These are phyloP conservation scores for Lachancea sp. DNA, from an alignment of 805 yeast species.

Conservation along the genomic window DNA sequence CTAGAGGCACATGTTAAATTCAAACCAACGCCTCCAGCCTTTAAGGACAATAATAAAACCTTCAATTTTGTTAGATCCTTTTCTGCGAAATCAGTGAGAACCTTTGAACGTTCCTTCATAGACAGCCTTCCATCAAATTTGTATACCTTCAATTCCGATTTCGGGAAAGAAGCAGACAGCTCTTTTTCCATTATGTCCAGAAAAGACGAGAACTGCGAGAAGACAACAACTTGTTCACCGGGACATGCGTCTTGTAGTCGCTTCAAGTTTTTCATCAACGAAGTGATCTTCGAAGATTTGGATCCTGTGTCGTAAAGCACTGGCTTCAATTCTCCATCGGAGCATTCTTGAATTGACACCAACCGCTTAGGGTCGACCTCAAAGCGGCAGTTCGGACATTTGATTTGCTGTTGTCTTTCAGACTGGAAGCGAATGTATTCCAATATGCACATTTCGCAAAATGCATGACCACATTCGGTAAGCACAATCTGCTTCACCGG, in stretches of 20 bases:
- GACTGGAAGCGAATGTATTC: constrained; percentile 70
- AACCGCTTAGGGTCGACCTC: constrained; percentile 45
- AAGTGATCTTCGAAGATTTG: constrained; percentile 67
- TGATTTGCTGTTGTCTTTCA: constrained; percentile 37
- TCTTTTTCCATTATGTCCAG: constrained; percentile 68
- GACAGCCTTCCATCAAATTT: constrained; percentile 81
- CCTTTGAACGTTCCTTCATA: constrained; percentile 55
- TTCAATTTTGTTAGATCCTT: constrained; percentile 32
- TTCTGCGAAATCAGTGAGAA: constrained; percentile 48
- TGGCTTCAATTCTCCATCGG: constrained; percentile 11
- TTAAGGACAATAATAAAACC: constrained; percentile 64
- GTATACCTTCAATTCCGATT: constrained; percentile 34
- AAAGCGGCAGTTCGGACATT: constrained; percentile 75
- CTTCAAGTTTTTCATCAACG: constrained; percentile 55
- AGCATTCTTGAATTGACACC: constrained; percentile 25
- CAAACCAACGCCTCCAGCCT: constrained; percentile 93
- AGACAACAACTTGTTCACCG: constrained; percentile 74
- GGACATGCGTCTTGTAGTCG: constrained; percentile 48
- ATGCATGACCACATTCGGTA: constrained; percentile 75
- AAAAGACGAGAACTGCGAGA: constrained; percentile 84
- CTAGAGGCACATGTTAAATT: constrained; percentile 78
- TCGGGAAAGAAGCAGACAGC: constrained; percentile 42
- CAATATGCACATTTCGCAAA: constrained; percentile 64
- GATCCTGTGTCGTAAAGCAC: constrained; percentile 27
- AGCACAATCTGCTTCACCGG: constrained; percentile 47